Evolutionary conservation across 1,284 basidiomycete genomes (phyloP), one percentile per base, ranked within the genome.

Genomic region (Puccinia hordei): DNA sequence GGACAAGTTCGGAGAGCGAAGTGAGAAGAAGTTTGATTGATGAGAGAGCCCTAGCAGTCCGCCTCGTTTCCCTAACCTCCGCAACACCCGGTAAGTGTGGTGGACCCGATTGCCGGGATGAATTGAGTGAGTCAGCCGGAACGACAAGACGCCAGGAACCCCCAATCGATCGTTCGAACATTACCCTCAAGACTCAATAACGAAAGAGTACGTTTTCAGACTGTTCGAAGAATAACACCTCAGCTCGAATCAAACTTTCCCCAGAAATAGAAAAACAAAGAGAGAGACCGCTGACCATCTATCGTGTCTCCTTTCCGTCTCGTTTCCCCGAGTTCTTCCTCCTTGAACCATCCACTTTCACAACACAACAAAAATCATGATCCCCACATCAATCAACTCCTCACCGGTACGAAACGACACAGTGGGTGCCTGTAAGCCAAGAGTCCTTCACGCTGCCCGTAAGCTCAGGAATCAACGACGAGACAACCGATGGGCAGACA

Each of bases 401-500:
- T 27, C 2, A 27, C 24, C 19, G n/a, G n/a, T n/a, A n/a, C n/a
- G n/a, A 59, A 59, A 59, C 22, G 19, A 15, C 3, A 17, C 22
- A 80, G 78, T 80, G 78, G 78, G 78, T 80, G 78, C 82, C 35
- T 77, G 65, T 35, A 75, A 98, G 93, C 96, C 96, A 87, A 92
- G 95, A 90, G 96, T 96, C 89, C 91, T 99, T 86, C 94, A 98
- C 90, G 96, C 97, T 86, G 97, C 95, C 86, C 93, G 97, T 88
- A 98, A 98, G 90, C 93, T 99, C 86, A 92, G 95, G 86, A 95
- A 90, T 86, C 90, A 91, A 88, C 92, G 97, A 86, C 91, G 95
- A 84, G 92, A 92, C 88, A 98, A 98, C 90, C 93, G 95, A 88
- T 99, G 97, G 97, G 95, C 97, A 88, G 97, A 99, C 89, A 96